phyloP scores from a whole-genome alignment of 2,329 filamentous ascomycete genomes.

The Fusarium agapanthi region DNA sequence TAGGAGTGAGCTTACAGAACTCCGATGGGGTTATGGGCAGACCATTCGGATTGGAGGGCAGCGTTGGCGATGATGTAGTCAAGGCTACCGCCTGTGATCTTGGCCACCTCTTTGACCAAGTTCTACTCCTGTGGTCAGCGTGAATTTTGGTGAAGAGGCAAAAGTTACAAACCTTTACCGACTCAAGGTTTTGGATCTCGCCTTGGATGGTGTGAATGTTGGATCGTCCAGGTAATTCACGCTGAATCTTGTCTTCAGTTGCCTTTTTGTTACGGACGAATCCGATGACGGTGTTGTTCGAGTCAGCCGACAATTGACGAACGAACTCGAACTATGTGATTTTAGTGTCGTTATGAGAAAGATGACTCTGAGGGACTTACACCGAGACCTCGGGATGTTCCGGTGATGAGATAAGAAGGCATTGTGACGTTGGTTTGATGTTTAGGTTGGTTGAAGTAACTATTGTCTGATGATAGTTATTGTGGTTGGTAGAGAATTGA shows the following conservation, averaged over 20 bases:
- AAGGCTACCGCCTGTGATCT: slow-evolving; percentile 51
- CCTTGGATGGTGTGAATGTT: slow-evolving; percentile 29
- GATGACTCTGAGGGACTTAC: background rate
- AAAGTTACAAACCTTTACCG: slow-evolving; percentile 4
- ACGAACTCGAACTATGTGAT: slow-evolving; percentile 46
- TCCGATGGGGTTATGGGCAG: slow-evolving; percentile 29
- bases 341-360: accelerated
- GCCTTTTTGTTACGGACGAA: slow-evolving; percentile 55
- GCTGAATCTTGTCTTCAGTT: slow-evolving; percentile 50
- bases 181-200: slow-evolving; percentile 6
- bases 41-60: slow-evolving; percentile 45
- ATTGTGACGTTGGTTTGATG: background rate
- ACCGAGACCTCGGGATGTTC: slow-evolving; percentile 34
- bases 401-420: slow-evolving; percentile 29
- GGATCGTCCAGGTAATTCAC: slow-evolving; percentile 40
- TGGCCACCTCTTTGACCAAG: slow-evolving; percentile 39
- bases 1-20: slow-evolving; percentile 18
- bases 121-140: background rate
- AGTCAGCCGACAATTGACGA: slow-evolving; percentile 52
- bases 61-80: slow-evolving; percentile 65
- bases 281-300: slow-evolving; percentile 53
- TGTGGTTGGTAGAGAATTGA: accelerated
- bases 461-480: background rate
- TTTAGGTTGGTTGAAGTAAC: background rate
- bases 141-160: accelerated